These are phyloP conservation scores for Rhodotorula babjevae DNA, from an alignment of 768 basidiomycete genomes.

Conservation along the genomic window DNA sequence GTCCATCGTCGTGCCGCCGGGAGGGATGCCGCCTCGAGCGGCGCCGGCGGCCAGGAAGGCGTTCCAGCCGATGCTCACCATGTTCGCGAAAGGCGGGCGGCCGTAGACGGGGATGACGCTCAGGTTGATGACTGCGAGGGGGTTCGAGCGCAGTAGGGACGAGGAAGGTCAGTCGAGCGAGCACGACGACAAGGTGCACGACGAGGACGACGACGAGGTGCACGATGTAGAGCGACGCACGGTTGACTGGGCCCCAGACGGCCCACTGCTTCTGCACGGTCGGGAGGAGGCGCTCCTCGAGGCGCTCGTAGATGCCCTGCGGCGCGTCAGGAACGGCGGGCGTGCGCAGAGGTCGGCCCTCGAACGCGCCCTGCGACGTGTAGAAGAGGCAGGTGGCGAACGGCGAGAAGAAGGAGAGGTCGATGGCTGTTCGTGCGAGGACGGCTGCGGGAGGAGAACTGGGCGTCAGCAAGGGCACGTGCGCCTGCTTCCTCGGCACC, in stretches of 20 bases:
- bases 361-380: constrained; percentile 22
- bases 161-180: too few species aligned
- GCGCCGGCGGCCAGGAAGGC: constrained; percentile 15
- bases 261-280: constrained; percentile 25
- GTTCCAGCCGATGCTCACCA: constrained; percentile 27
- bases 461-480: too few species aligned
- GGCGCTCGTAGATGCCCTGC: constrained; percentile 37
- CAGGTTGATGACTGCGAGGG: constrained; percentile 6
- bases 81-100: constrained; percentile 41
- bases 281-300: constrained; percentile 31
- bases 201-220: too few species aligned
- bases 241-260: constrained; percentile 9
- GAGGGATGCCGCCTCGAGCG: constrained; percentile 5
- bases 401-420: constrained; percentile 37
- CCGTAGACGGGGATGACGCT: constrained; percentile 38
- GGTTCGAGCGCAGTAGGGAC: too few species aligned
- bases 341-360: constrained; percentile 13
- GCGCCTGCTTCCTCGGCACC: too few species aligned
- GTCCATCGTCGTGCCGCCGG: not conserved
- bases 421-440: constrained; percentile 21
- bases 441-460: constrained; percentile 6
- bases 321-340: not conserved
- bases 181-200: too few species aligned
- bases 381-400: constrained; percentile 40
- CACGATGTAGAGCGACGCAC: too few species aligned